Conservation (phyloP, 257 asterid species). For the Henckelia pumila region DNA sequence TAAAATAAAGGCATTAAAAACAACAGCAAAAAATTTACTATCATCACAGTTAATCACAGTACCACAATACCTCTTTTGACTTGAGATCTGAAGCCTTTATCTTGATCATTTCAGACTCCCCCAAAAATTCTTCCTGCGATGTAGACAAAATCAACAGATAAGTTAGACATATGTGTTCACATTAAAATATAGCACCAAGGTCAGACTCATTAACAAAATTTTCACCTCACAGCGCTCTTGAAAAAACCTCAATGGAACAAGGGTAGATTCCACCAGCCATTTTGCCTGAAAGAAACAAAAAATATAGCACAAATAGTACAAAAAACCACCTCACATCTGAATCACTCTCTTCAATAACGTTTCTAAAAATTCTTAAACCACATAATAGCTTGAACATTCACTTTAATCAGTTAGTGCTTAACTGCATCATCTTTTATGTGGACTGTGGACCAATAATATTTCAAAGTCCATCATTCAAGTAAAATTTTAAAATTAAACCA, state of each 20-base stretch:
- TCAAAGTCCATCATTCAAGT: slow-evolving; percentile 2
- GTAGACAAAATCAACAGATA: slow-evolving; percentile 16
- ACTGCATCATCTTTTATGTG: slow-evolving; percentile 7
- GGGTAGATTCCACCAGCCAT: slow-evolving; percentile 94
- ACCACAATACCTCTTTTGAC: slow-evolving; percentile 80
- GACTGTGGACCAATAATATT: slow-evolving; percentile 18
- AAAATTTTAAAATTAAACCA: not conserved
- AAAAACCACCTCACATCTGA: slow-evolving; percentile 6
- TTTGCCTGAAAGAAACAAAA: slow-evolving; percentile 55
- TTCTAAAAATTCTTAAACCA: slow-evolving; percentile 13
- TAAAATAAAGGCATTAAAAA: slow-evolving; percentile 18
- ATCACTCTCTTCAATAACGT: not conserved
- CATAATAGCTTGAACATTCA: slow-evolving; percentile 12
- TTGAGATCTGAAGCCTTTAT: slow-evolving; percentile 92
- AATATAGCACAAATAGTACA: slow-evolving; percentile 10
- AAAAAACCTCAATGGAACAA: slow-evolving; percentile 87
- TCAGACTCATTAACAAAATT: slow-evolving; percentile 13
- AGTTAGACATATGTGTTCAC: slow-evolving; percentile 15
- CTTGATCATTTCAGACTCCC: slow-evolving; percentile 94
- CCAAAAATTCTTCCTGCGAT: slow-evolving; percentile 88
- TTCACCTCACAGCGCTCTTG: slow-evolving; percentile 98
- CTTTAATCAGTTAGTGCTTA: not conserved
- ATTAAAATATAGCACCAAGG: slow-evolving; percentile 12
- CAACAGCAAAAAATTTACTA: slow-evolving; percentile 9
- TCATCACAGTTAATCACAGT: slow-evolving; percentile 16